Conservation (phyloP, 2,329 filamentous ascomycete species). For the Trichoderma sp. region DNA sequence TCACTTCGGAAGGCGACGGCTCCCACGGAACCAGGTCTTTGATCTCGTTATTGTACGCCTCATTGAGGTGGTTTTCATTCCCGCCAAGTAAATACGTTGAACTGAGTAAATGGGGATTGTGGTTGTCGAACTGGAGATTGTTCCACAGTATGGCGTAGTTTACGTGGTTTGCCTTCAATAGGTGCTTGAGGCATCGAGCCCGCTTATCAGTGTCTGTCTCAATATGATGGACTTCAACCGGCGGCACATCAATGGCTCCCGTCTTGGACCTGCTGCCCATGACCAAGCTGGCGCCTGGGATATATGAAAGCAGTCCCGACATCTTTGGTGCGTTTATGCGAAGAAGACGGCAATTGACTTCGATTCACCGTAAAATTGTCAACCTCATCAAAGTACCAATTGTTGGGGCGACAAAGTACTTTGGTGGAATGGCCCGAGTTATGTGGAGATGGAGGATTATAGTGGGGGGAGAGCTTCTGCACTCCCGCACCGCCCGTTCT, state of each 20-base stretch:
- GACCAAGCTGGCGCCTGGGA: constrained; percentile 36
- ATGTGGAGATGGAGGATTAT: constrained; percentile 19
- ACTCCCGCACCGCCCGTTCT: neutral
- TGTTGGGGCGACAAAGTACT: constrained; percentile 14
- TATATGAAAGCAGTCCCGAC: constrained; percentile 40
- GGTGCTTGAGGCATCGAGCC: constrained; percentile 81
- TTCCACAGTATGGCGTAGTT: constrained; percentile 85
- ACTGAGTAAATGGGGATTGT: constrained; percentile 77
- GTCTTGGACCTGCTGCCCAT: constrained; percentile 31
- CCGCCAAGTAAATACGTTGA: constrained; percentile 87
- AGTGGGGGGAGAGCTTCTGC: constrained; percentile 16
- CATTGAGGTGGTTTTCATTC: constrained; percentile 69
- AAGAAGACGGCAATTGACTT: neutral
- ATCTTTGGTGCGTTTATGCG: constrained; percentile 28
- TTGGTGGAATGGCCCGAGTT: neutral
- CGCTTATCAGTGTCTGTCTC: constrained; percentile 79
- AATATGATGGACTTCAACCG: constrained; percentile 74
- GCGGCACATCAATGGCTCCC: constrained; percentile 57
- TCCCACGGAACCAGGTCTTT: constrained; percentile 76
- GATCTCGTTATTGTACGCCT: constrained; percentile 77
- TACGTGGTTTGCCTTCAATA: constrained; percentile 87
- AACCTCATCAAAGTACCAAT: constrained; percentile 7
- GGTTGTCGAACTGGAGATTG: constrained; percentile 75
- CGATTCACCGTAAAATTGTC: neutral
- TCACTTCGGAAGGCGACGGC: constrained; percentile 82